Evolutionary conservation across 352 stramenopile genomes (phyloP).

Genomic region (Phytophthora pseudosyringae): DNA sequence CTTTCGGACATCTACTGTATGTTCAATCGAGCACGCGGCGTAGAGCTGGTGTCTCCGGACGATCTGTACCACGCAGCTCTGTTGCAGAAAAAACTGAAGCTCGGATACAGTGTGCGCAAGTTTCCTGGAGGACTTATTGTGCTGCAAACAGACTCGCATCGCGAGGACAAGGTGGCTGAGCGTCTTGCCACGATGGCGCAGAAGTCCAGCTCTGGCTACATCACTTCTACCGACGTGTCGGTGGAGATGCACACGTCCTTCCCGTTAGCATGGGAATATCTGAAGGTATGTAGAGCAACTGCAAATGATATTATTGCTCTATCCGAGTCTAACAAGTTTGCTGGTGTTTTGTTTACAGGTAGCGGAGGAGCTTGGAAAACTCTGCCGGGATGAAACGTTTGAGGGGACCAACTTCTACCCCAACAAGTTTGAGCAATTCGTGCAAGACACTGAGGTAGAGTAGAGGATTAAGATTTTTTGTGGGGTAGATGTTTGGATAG

Average conservation of each 20-base stretch:
- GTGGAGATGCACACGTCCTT: slow-evolving; percentile 93
- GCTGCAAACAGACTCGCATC: slow-evolving; percentile 90
- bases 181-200: slow-evolving; percentile 79
- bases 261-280: slow-evolving; percentile 95
- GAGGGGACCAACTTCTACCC: slow-evolving; percentile 96
- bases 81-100: slow-evolving; percentile 81
- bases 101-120: slow-evolving; percentile 93
- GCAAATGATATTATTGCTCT: background rate
- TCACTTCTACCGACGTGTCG: slow-evolving; percentile 93
- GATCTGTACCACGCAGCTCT: slow-evolving; percentile 94
- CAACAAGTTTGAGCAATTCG: slow-evolving; percentile 89
- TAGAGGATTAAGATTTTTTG: slow-evolving; percentile 22
- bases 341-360: slow-evolving; percentile 51
- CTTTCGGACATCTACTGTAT: slow-evolving; percentile 99
- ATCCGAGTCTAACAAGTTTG: background rate
- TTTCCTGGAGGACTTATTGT: slow-evolving; percentile 95
- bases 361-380: slow-evolving; percentile 91
- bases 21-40: slow-evolving; percentile 97
- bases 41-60: slow-evolving; percentile 97
- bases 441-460: slow-evolving; percentile 24
- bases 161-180: slow-evolving; percentile 83
- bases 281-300: slow-evolving; percentile 67
- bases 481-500: slow-evolving; percentile 7
- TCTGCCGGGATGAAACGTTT: slow-evolving; percentile 97
- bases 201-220: slow-evolving; percentile 73